A percentile compares a stretch with the other conserved stretches of the same genome.
These are phyloP conservation scores for Trichoderma asperellum DNA, from an alignment of 2,329 filamentous ascomycete genomes.

Conservation along the genomic window DNA sequence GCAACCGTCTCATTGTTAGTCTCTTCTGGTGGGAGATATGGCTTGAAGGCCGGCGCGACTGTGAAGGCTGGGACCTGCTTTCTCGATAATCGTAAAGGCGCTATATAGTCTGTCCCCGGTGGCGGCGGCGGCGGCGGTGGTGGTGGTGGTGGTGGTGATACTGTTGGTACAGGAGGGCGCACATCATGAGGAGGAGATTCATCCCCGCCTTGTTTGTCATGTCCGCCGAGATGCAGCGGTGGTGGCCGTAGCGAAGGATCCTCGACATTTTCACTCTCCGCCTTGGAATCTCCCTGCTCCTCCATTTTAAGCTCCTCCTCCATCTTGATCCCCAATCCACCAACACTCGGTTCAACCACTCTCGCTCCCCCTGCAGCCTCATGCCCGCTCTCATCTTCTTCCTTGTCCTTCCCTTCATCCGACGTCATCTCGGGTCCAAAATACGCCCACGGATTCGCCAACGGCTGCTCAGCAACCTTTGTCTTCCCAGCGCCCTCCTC, in stretches of 20 bases:
- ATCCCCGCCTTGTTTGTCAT: neutral
- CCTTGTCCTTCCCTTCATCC: slow-evolving; percentile 17
- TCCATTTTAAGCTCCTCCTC: neutral
- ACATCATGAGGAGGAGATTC: neutral
- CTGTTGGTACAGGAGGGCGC: neutral
- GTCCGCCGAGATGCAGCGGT: neutral
- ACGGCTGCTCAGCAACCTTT: slow-evolving; percentile 24
- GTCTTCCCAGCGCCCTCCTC: neutral
- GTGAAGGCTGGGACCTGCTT: slow-evolving; percentile 33
- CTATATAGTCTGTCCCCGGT: slow-evolving; percentile 33
- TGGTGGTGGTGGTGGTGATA: neutral
- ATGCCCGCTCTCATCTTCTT: neutral
- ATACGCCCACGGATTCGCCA: slow-evolving; percentile 43
- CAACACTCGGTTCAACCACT: neutral
- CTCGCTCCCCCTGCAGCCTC: slow-evolving; percentile 2
- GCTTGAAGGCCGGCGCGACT: slow-evolving; percentile 36
- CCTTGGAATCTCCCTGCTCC: neutral
- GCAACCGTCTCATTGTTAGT: neutral
- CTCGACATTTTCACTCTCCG: neutral
- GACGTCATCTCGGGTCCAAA: slow-evolving; percentile 34
- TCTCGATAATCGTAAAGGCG: slow-evolving; percentile 37
- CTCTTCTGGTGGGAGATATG: slow-evolving; percentile 36
- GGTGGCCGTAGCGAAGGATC: neutral
- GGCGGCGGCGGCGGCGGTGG: neutral
- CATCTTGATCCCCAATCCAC: neutral